Evolutionary conservation across 202 grass and related monocot species (phyloP).

Genomic region (Saccharum hybrid): DNA sequence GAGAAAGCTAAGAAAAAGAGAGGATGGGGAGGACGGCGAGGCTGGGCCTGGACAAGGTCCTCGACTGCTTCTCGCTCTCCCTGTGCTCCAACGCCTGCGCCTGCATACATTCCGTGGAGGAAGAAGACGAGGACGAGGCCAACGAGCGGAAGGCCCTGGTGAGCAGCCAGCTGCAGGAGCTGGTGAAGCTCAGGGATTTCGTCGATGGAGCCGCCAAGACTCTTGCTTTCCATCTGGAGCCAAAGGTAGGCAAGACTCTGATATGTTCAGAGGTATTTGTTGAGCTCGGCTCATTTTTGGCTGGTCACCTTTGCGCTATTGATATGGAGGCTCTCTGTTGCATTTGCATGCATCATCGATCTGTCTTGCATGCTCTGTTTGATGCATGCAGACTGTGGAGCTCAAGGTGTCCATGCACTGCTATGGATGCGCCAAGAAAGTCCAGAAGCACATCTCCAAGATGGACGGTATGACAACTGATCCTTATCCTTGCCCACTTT

Average conservation of each 20-base stretch:
- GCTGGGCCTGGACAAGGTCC: constrained; percentile 61
- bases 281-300: not conserved
- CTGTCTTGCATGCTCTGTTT: not conserved
- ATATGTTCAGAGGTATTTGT: not conserved
- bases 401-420: constrained; percentile 96
- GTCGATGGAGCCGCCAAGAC: constrained; percentile 61
- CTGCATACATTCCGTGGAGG: constrained; percentile 58
- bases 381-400: constrained; percentile 70
- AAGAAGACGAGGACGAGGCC: constrained; percentile 55
- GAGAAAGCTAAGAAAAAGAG: not conserved
- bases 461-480: constrained; percentile 73
- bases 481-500: not conserved
- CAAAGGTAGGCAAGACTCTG: not conserved
- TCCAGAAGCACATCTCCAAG: constrained; percentile 96
- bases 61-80: constrained; percentile 82
- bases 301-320: not conserved
- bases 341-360: not conserved
- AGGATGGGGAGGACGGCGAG: constrained; percentile 47
- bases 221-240: constrained; percentile 90
- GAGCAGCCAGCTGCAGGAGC: constrained; percentile 72
- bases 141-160: constrained; percentile 69
- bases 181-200: constrained; percentile 73
- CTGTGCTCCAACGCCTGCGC: constrained; percentile 63
- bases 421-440: constrained; percentile 86
- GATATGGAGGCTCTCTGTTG: not conserved